Base-by-base conservation (phyloP, 2,329 filamentous ascomycete species). In the Paraphaeosphaeria sporulosa region DNA sequence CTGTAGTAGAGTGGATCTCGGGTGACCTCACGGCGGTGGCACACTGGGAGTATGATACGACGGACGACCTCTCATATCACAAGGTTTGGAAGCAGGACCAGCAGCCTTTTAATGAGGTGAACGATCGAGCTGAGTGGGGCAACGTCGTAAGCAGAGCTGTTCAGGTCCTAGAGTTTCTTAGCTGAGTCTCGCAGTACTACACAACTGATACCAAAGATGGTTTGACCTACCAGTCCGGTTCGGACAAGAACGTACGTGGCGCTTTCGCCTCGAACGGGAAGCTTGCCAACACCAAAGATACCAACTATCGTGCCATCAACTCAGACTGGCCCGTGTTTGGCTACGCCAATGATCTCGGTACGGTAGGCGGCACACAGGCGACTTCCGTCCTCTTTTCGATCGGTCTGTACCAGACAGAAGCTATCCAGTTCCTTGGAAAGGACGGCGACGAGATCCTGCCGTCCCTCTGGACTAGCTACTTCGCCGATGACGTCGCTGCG, bases 1-100 rank as follows among this genome's bases (percentile, higher is more conserved):
- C n/a, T 42, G 19, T 55, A 44, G 42, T 59, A 92, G 90, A 94
- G 82, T 93, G 89, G 87, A 85, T 87, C 3, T 89, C 89, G 15
- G 89, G 89, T 23, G 85, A 93, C 69, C 76, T 79, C 7, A 76
- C 66, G 27, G 79, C 85, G 4, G 71, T 84, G 40, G 85, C 89
- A 43, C 76, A 88, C 66, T 93, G 90, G 90, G 83, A 87, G 49
- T 85, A 85, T 61, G 83, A 73, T 13, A 73, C 65, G 6, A 67
- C 68, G 32, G 67, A 70, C 51, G 64, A 65, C 43, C 55, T 92
- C 40, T 82, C 83, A 6, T 92, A 89, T 69, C 90, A 92, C 78
- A 84, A 84, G 55, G 74, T 83, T 15, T 81, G 78, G 67, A 80
- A 81, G 55, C 81, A 83, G 62, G 76, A 77, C 13, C 83, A 83